Conservation (phyloP, 1,284 basidiomycete species). For the Pseudozyma hubeiensis region DNA sequence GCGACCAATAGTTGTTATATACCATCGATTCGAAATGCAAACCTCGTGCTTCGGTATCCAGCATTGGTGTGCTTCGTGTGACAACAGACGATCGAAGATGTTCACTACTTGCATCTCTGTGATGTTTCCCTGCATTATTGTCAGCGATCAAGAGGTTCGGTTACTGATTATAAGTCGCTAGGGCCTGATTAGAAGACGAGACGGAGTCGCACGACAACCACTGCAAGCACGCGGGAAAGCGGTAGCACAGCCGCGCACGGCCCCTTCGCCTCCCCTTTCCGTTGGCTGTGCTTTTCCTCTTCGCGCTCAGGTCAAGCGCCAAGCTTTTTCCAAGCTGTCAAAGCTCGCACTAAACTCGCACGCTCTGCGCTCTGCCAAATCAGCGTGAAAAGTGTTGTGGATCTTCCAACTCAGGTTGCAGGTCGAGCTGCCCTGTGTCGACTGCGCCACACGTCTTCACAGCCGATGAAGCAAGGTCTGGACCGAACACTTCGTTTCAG, state of each 20-base stretch:
- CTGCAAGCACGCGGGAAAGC: too few relatives aligned
- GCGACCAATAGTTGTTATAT: too few relatives aligned
- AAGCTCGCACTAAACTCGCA: background rate
- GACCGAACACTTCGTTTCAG: background rate
- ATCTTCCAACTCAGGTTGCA: too few relatives aligned
- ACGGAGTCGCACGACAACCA: too few relatives aligned
- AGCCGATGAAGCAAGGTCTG: background rate
- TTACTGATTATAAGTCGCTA: too few relatives aligned
- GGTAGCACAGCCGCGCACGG: background rate
- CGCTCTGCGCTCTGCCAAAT: background rate
- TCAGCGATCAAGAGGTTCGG: too few relatives aligned
- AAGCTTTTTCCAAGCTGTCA: constrained; percentile 9
- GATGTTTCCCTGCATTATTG: too few relatives aligned
- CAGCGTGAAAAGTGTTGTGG: background rate
- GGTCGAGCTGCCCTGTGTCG: background rate
- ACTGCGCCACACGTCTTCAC: background rate
- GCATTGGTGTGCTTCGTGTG: too few relatives aligned
- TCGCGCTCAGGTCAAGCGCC: background rate
- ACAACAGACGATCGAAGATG: too few relatives aligned
- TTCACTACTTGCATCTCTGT: too few relatives aligned
- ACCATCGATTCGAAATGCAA: too few relatives aligned
- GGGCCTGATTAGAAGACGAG: background rate
- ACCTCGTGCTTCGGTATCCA: too few relatives aligned
- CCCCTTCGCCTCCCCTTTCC: background rate
- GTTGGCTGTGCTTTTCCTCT: background rate